These are phyloP conservation scores for Zymoseptoria tritici DNA, from an alignment of 2,329 filamentous ascomycete species.

Conservation along the genomic window DNA sequence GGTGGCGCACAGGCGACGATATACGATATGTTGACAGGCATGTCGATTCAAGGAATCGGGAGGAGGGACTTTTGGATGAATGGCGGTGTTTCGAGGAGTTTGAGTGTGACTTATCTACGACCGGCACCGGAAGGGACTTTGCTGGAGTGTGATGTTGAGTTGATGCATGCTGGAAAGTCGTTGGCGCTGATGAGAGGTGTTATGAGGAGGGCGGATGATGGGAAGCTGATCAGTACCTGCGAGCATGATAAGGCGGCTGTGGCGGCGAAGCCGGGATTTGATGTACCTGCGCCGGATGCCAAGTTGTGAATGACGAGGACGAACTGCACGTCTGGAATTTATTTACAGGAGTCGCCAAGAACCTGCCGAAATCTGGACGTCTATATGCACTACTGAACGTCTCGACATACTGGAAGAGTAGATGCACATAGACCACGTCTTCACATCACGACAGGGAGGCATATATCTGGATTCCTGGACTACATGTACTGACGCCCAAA, in stretches of 20 bases:
- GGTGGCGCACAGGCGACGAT: slow-evolving; percentile 48
- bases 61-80: slow-evolving; percentile 35
- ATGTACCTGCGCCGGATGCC: slow-evolving; percentile 3
- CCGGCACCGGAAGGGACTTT: slow-evolving; percentile 36
- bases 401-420: not conserved
- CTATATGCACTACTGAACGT: not conserved
- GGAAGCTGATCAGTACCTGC: slow-evolving; percentile 29
- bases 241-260: slow-evolving; percentile 31
- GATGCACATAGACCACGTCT: not conserved
- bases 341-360: not conserved
- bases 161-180: slow-evolving; percentile 38
- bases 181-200: slow-evolving; percentile 34
- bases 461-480: not conserved
- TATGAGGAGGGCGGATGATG: slow-evolving; percentile 33
- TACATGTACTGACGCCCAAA: not conserved
- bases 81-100: slow-evolving; percentile 36
- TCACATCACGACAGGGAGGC: not conserved
- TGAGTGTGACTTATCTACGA: slow-evolving; percentile 42
- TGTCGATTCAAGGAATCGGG: slow-evolving; percentile 25
- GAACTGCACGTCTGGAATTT: slow-evolving; percentile 28
- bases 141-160: slow-evolving; percentile 37
- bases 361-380: not conserved
- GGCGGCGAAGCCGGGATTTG: slow-evolving; percentile 13
- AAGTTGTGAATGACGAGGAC: not conserved
- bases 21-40: slow-evolving; percentile 45